Base-by-base conservation (phyloP, 2,329 filamentous ascomycete genomes). In the Escovopsis weberi region DNA sequence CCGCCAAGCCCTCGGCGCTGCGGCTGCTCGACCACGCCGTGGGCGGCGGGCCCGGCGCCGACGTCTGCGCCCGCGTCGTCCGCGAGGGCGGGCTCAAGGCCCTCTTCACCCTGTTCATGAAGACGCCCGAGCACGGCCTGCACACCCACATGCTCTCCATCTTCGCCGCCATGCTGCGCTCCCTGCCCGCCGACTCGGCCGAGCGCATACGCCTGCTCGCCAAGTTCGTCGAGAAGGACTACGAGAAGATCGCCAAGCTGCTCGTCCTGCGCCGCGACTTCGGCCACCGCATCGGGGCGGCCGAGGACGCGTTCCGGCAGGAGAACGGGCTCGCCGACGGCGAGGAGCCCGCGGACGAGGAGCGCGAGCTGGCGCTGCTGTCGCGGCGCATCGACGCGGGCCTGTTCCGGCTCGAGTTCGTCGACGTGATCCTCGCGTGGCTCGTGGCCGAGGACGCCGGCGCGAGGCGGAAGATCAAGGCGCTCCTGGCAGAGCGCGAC, bases 211-310 rank as follows among this genome's bases (percentile, higher is more conserved):
- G 91, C 4, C 75, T 82, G 1, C 71, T 96, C 4, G 89, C 88
- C 39, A 98, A 98, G 56, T 96, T 96, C 54, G 82, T 94, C 15
- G 91, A 98, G 60, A 94, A 86, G 57, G 80, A 94, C 50, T 94
- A 93, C 58, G 85, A 81, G 51, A 96, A 96, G 67, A 76, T 86
- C 33, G 65, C 58, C 6, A 85, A 80, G 56, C 67, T 96, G 4
- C 59, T 94, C 33, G 68, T 72, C 46, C 60, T 95, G 39, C 75
- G 88, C 35, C 66, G 75, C 39, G 81, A 84, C 11, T 94, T 87
- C 56, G 72, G 74, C 0, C 65, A 63, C 1, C 65, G 69, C 0
- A 78, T 85, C 1, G 82, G 88, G 41, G 51, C 49, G 15, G 59
- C 57, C 15, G 59, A 63, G 47, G 75, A 84, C 55, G 74, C 74